Conservation (phyloP, 139 green algal species). For the Tetradesmus obliquus region DNA sequence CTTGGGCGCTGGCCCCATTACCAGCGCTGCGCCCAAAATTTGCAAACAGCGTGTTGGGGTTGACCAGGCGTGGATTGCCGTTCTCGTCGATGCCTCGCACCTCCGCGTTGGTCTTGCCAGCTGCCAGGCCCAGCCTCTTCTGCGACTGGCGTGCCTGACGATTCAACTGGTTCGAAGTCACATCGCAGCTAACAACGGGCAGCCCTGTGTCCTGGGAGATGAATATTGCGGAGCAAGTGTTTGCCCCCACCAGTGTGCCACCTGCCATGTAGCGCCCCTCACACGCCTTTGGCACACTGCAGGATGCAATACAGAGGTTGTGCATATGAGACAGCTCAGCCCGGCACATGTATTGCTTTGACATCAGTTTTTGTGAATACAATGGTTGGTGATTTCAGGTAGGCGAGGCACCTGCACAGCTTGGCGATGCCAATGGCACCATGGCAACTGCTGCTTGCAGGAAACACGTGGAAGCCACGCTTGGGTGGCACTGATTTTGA, state of each 20-base stretch:
- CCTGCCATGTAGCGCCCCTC: conserved; percentile 27
- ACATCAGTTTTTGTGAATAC: not conserved
- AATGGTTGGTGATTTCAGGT: no score
- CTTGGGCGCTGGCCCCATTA: not conserved
- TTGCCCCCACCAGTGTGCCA: not conserved
- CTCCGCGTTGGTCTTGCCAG: not conserved
- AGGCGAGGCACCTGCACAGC: no score
- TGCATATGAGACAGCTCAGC: not conserved
- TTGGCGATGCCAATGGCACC: no score
- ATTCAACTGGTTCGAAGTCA: not conserved
- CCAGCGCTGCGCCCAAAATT: not conserved
- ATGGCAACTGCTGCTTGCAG: no score
- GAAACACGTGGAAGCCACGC: no score
- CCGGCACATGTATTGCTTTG: not conserved
- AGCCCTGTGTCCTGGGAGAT: conserved; percentile 30
- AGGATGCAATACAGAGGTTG: no score
- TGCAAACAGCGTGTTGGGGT: not conserved
- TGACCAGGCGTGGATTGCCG: not conserved
- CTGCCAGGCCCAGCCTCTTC: conserved; percentile 10
- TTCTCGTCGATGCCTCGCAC: not conserved
- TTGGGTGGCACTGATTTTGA: no score
- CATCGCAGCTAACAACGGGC: not conserved
- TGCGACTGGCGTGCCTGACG: conserved; percentile 9
- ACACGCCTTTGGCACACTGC: conserved; percentile 18
- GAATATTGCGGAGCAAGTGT: not conserved